Evolutionary conservation across 2,329 filamentous ascomycete genomes (phyloP).

Genomic region (Fusarium burgessii): DNA sequence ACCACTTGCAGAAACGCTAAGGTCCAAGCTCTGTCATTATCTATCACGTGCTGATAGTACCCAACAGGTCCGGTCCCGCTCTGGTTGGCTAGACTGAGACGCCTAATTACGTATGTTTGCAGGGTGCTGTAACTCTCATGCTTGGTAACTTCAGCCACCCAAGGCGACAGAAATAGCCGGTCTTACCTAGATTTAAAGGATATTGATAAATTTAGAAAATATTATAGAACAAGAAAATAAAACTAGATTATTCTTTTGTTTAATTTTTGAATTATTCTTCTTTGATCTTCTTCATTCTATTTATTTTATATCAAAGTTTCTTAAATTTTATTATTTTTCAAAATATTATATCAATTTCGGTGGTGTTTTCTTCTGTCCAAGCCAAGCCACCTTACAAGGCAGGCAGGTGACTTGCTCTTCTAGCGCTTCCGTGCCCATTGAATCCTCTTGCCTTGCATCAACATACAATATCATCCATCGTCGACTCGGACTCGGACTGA

Average conservation of each 20-base stretch:
- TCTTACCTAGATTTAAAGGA: too few species aligned
- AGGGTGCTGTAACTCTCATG: slow-evolving; percentile 21
- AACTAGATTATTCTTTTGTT: too few species aligned
- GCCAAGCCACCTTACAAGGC: slow-evolving; percentile 21
- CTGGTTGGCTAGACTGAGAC: slow-evolving; percentile 32
- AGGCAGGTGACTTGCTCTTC: slow-evolving; percentile 40
- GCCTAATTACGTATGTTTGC: slow-evolving; percentile 49
- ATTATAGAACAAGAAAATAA: too few species aligned
- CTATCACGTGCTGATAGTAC: slow-evolving; percentile 49
- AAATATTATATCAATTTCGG: too few species aligned
- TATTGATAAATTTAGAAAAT: too few species aligned
- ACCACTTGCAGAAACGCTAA: slow-evolving; percentile 34
- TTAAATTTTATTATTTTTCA: too few species aligned
- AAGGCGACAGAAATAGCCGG: too few species aligned
- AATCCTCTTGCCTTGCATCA: slow-evolving; percentile 20
- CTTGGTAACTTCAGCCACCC: slow-evolving; percentile 39
- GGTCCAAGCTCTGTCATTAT: slow-evolving; percentile 31
- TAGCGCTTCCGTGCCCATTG: slow-evolving; percentile 5
- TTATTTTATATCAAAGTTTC: too few species aligned
- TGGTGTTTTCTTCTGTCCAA: too few species aligned
- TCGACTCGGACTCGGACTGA: neutral
- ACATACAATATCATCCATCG: neutral
- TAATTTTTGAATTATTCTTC: too few species aligned
- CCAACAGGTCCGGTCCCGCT: slow-evolving; percentile 26
- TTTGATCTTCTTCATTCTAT: too few species aligned